Percentiles rank a stretch among this genome's conserved stretches.
These are phyloP conservation scores for Lentinula aciculospora DNA, from an alignment of 768 basidiomycete genomes.

Conservation along the genomic window DNA sequence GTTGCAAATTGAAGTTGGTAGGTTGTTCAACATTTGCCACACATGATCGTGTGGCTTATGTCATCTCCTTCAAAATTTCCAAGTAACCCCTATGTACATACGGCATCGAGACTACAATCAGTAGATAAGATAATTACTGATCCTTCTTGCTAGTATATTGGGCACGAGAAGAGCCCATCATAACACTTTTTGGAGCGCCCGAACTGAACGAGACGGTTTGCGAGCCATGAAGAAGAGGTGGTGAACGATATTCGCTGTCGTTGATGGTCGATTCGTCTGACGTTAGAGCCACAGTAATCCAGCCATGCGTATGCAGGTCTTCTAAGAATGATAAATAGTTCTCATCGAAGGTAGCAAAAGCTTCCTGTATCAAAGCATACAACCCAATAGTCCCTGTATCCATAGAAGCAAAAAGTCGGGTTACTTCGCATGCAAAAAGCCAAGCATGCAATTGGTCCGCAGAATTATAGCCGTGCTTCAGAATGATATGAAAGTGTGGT, in stretches of 20 bases:
- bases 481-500: slow-evolving; percentile 34
- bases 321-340: background rate
- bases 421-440: slow-evolving; percentile 37
- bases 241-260: background rate
- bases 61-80: background rate
- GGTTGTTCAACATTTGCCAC: background rate
- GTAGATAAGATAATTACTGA: background rate
- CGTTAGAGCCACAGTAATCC: background rate
- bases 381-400: background rate
- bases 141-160: background rate
- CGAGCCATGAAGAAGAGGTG: background rate
- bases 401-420: slow-evolving; percentile 16
- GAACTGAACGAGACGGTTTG: background rate
- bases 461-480: slow-evolving; percentile 44
- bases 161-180: background rate
- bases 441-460: slow-evolving; percentile 54
- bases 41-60: background rate
- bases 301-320: background rate
- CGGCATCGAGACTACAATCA: no score
- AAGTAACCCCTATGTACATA: background rate
- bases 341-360: background rate
- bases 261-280: background rate
- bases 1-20: background rate
- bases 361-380: background rate
- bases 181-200: background rate